Evolutionary conservation across 2,329 filamentous ascomycete species (phyloP), one percentile per base, ranked within the genome.

Genomic region (Pseudocercospora ulei): DNA sequence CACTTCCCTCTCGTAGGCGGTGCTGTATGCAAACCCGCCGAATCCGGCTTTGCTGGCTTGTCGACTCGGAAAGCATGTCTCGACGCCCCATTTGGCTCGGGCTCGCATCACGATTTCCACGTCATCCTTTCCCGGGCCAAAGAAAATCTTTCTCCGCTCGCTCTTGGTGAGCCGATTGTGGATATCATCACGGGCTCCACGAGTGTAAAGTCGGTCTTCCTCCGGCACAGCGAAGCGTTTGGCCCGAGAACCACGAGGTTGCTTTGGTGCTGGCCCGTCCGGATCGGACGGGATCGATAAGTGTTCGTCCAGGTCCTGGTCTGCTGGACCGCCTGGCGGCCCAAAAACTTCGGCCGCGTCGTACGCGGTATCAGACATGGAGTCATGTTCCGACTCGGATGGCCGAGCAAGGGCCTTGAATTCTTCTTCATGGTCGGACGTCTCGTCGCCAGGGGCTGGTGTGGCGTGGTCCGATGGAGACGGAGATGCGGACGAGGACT

Each of bases 31-130:
- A 57, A 70, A 41, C 43, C 62, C 56, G 53, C 67, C 53, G 50
- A 50, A 37, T 44, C 48, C 58, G 51, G 44, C 36, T 20, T 45
- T 39, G 47, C 50, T 47, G 44, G 58, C 60, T 24, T 52, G 50
- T 6, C 67, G 64, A 39, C 61, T 66, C 3, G 73, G 75, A 26
- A 76, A 61, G 2, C 67, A 68, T 7, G 65, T 61, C 44, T 76
- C 67, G 6, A 62, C 47, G 1, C 59, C 59, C 73, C 73, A 78
- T 31, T 63, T 61, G 38, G 72, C 66, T 37, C 69, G 63, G 9
- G 67, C 64, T 46, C 63, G 59, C 4, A 72, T 41, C 3, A 70
- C 56, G 6, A 67, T 62, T 11, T 62, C 56, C n/a, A 72, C 50
- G 42, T 75, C 72, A 11, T 68, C 63, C 8, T 62, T 53, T 16